Conservation (phyloP, 1,284 basidiomycete species). For the Somion occarium region DNA sequence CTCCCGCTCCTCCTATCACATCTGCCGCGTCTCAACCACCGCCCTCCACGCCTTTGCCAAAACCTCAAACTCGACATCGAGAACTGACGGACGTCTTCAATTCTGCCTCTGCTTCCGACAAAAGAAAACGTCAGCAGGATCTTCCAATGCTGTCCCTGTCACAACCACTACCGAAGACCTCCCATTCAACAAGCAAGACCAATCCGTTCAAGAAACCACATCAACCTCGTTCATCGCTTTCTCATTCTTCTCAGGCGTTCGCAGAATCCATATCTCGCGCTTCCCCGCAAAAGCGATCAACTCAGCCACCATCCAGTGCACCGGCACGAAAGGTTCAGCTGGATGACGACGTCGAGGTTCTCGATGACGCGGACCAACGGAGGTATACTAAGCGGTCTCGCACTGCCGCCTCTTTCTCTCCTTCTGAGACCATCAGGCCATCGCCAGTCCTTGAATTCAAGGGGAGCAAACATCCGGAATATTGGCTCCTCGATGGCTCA, state of each 20-base stretch:
- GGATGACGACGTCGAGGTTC: not conserved
- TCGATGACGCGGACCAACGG: not conserved
- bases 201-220: not conserved
- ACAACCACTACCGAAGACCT: not conserved
- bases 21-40: too few relatives aligned
- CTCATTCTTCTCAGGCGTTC: not conserved
- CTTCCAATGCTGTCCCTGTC: not conserved
- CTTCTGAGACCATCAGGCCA: not conserved
- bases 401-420: not conserved
- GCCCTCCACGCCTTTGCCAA: too few relatives aligned
- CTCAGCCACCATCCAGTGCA: not conserved
- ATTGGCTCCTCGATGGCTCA: conserved; percentile 35
- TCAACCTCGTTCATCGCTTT: not conserved
- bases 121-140: too few relatives aligned
- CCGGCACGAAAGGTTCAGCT: not conserved
- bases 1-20: too few relatives aligned
- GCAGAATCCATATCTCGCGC: not conserved
- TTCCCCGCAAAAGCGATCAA: not conserved
- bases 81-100: too few relatives aligned
- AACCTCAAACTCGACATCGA: too few relatives aligned
- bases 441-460: too few relatives aligned
- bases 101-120: too few relatives aligned
- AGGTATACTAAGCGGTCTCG: not conserved
- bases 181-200: too few relatives aligned
- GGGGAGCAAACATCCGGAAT: conserved; percentile 16